Base-by-base conservation (phyloP, 257 asterid genomes). In the Avicennia marina region DNA sequence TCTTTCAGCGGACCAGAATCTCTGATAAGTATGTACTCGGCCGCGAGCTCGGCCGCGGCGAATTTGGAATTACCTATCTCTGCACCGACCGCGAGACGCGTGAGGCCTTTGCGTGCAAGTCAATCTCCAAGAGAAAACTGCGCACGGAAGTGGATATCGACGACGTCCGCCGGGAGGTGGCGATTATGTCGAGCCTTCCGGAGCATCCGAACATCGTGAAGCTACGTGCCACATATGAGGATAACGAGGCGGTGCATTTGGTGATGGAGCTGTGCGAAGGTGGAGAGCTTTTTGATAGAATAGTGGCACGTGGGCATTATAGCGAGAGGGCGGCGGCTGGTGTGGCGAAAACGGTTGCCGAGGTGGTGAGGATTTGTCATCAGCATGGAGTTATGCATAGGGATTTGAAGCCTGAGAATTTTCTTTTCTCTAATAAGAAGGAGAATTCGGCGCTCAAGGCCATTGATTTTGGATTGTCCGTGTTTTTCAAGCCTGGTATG, bases 251-350 rank as follows among this genome's bases (percentile, higher is more conserved):
- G 5, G 96, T 87, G 52, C 91, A 87, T 60, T 50, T 87, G 56
- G 94, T 87, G 16, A 87, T 87, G 96, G 96, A 87, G 65, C 43
- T 87, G 33, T 87, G 96, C 31, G 96, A 84, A 71, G 96, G 96
- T 1, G 96, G 95, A 20, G 95, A 87, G 73, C 76, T 87, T 10
- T 87, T 87, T 34, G 94, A 84, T 53, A 70, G 96, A 64, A 87
- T 87, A 18, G 94, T 87, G 32, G 94, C 94, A 40, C 79, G 94
- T 46, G 96, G 96, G 27, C 96, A 87, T 62, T 87, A 87, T 68
- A 84, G 89, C 63, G 96, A 87, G 71, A 71, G 94, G 61, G 94
- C 93, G 9, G 96, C 96, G 0, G 85, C 89, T 4, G 66, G 41
- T 7, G 72, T 87, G 36, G 86, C 85, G 0, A 82, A 64, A 61